A percentile compares a stretch with the other conserved stretches of the same genome.
Evolutionary conservation across 2,329 filamentous ascomycete species (phyloP).

Genomic region (Paracorniculantispora psalliotae): DNA sequence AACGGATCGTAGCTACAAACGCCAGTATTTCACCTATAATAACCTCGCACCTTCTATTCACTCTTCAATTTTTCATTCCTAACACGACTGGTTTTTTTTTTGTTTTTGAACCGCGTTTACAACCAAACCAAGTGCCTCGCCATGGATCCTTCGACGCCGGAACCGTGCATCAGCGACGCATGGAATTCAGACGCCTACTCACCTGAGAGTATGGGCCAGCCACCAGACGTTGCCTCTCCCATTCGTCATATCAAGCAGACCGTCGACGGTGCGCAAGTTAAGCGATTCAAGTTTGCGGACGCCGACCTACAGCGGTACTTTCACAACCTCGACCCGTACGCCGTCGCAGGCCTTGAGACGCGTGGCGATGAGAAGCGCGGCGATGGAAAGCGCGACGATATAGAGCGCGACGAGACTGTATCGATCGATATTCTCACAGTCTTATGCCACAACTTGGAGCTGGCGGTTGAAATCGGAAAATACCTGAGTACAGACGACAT

Average conservation of each 20-base stretch:
- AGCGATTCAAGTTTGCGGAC: slow-evolving; percentile 27
- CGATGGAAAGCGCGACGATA: too few species aligned
- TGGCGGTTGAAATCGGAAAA: slow-evolving; percentile 51
- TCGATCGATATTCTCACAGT: slow-evolving; percentile 41
- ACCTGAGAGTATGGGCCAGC: not conserved
- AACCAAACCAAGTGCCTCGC: not conserved
- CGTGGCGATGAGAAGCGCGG: slow-evolving; percentile 2
- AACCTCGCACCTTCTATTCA: not conserved
- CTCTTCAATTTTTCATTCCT: too few species aligned
- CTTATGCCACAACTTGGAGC: slow-evolving; percentile 41
- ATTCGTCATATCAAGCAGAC: not conserved
- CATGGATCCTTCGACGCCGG: not conserved
- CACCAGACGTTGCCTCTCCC: slow-evolving; percentile 14
- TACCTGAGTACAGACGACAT: slow-evolving; percentile 52
- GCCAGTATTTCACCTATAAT: not conserved
- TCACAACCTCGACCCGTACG: slow-evolving; percentile 26
- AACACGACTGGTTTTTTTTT: too few species aligned
- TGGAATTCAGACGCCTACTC: not conserved
- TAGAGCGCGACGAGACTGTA: too few species aligned
- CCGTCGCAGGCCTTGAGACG: not conserved
- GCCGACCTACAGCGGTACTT: slow-evolving; percentile 26
- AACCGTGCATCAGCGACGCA: not conserved
- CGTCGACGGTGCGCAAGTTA: slow-evolving; percentile 16
- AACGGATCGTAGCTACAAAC: not conserved
- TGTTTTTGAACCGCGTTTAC: not conserved